Base-by-base conservation (phyloP, 1,284 basidiomycete species). In the Phellinidium pouzarii region DNA sequence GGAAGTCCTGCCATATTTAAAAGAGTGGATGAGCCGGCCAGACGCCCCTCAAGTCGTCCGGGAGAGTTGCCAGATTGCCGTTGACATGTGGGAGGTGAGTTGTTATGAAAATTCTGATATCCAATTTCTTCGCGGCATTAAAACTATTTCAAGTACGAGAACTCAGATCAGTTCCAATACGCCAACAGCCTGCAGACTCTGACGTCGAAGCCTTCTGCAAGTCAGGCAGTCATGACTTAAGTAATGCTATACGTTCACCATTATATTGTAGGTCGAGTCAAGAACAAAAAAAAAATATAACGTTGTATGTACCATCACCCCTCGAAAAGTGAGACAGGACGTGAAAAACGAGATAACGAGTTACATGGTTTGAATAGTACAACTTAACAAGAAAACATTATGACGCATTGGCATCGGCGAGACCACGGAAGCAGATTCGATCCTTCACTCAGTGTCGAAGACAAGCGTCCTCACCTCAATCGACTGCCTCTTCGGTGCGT, bases 31-130 rank as follows among this genome's bases (percentile, higher is more conserved):
- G 68, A 70, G 72, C 26, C 77, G 84, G 57, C 72, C 78, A 49
- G 86, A 91, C 59, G 84, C 91, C 4, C 95, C 95, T 0, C 71
- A 80, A 6, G 94, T 99, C 9, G 96, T 99, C 1, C 78, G 88
- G 50, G 94, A 99, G 71, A 96, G 93, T 61, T 99, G 96, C 70
- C 83, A 94, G 63, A 87, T 99, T 48, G 96, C 95, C 1, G 79
- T 99, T 52, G 96, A 99, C 67, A 94, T 97, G 92, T 94, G 87
- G 81, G 90, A 94, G 86, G 87, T 87, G 54, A 27, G 80, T 66
- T 0, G 12, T 34, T 54, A 29, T 8, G 3, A 27, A 9, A 14
- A 38, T 36, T 22, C 26, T 31, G 20, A n/a, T n/a, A n/a, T n/a
- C 38, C 55, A 3, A 38, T 48, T 49, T 50, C 44, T 31, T 31